Evolutionary conservation across 108 stramenopile genomes (phyloP).

Genomic region (Craspedostauros australis): DNA sequence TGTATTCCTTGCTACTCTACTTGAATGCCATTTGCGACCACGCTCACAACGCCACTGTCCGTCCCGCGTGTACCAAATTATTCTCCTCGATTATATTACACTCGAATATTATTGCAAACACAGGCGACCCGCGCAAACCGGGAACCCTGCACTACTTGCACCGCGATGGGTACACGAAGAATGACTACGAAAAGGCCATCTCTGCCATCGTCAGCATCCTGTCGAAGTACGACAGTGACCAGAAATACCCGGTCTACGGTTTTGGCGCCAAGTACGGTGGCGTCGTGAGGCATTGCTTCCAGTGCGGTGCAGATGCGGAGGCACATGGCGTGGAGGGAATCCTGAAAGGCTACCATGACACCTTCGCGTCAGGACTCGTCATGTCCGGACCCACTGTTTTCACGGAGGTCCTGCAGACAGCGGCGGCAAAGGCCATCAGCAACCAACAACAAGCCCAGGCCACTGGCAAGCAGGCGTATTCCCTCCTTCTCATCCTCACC

Average conservation of each 20-base stretch:
- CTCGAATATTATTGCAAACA: slow-evolving; percentile 7
- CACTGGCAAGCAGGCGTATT: slow-evolving; percentile 50
- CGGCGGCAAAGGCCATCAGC: slow-evolving; percentile 48
- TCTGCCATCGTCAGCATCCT: slow-evolving; percentile 51
- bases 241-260: slow-evolving; percentile 76
- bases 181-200: slow-evolving; percentile 78
- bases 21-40: too few species aligned
- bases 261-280: slow-evolving; percentile 90
- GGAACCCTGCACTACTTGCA: slow-evolving; percentile 69
- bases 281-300: slow-evolving; percentile 67
- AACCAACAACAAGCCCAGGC: slow-evolving; percentile 26
- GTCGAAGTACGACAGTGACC: slow-evolving; percentile 76
- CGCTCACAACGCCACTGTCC: too few species aligned
- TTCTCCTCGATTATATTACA: not conserved
- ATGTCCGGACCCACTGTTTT: slow-evolving; percentile 85
- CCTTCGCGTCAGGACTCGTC: slow-evolving; percentile 50
- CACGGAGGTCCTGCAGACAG: slow-evolving; percentile 66
- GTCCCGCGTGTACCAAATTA: not conserved
- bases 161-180: slow-evolving; percentile 30
- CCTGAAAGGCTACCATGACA: slow-evolving; percentile 54
- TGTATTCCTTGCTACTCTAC: too few species aligned
- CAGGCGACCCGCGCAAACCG: slow-evolving; percentile 70
- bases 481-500: slow-evolving; percentile 79
- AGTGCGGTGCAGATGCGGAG: slow-evolving; percentile 44
- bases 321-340: slow-evolving; percentile 70